Conservation (phyloP, 1,284 basidiomycete species). For the Apiotrichum laibachii region DNA sequence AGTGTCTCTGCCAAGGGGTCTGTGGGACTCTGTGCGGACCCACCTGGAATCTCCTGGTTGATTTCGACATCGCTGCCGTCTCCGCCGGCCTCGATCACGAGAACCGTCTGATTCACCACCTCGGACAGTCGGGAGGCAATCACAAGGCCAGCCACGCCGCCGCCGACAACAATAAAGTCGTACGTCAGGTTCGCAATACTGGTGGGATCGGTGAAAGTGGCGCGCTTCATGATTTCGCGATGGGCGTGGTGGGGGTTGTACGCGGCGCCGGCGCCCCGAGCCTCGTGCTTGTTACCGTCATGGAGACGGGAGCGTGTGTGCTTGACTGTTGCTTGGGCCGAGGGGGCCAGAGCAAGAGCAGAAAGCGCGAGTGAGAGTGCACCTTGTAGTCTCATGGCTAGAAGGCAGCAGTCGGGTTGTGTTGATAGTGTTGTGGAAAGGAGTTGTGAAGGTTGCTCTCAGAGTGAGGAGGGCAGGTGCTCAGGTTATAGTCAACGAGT, state of each 20-base stretch:
- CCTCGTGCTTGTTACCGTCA: background rate
- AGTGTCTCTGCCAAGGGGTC: background rate
- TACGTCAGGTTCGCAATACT: slow-evolving; percentile 33
- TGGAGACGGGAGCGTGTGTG: background rate
- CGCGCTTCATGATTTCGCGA: slow-evolving; percentile 16
- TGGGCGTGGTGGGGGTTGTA: slow-evolving; percentile 6
- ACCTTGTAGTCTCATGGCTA: background rate
- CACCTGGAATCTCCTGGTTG: slow-evolving; percentile 52
- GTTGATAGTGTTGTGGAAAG: background rate
- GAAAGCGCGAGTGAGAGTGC: background rate
- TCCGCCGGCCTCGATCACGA: slow-evolving; percentile 70
- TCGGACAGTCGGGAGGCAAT: slow-evolving; percentile 68
- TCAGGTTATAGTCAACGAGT: background rate
- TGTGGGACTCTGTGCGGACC: slow-evolving; percentile 24
- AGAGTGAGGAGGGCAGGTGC: background rate
- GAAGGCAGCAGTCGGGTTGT: too few species aligned
- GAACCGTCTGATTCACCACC: slow-evolving; percentile 62
- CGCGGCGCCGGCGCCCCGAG: background rate
- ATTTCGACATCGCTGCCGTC: slow-evolving; percentile 57
- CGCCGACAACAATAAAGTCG: slow-evolving; percentile 53
- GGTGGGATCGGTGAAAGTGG: slow-evolving; percentile 31
- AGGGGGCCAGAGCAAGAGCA: too few species aligned
- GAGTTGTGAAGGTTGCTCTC: background rate
- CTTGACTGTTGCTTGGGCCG: background rate
- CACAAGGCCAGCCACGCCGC: slow-evolving; percentile 70